Evolutionary conservation across 2,329 filamentous ascomycete species (phyloP).

Genomic region (Botrytis galanthina): DNA sequence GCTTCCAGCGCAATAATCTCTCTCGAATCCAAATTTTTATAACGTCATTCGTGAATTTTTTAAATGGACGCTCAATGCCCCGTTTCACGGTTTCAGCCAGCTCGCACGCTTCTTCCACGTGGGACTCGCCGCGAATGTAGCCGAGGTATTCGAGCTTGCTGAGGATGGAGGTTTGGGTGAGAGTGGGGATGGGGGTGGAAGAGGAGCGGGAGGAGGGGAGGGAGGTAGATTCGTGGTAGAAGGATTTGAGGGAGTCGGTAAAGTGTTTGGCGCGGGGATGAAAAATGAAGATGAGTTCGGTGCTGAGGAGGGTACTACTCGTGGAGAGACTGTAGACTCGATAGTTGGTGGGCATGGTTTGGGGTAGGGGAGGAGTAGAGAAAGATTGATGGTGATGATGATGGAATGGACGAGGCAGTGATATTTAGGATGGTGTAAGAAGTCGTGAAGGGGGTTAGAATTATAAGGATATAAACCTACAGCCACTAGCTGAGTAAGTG

Average conservation of each 20-base stretch:
- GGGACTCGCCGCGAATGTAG: background rate
- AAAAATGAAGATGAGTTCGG: background rate
- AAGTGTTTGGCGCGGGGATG: background rate
- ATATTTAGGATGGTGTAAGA: background rate
- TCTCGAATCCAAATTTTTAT: background rate
- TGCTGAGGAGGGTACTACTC: background rate
- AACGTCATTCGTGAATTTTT: background rate
- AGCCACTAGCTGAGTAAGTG: background rate
- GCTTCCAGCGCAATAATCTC: background rate
- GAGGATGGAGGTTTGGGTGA: no score
- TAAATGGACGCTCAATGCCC: background rate
- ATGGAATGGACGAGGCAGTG: background rate
- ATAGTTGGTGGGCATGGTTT: background rate
- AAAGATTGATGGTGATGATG: background rate
- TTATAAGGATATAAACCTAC: background rate
- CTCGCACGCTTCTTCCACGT: background rate
- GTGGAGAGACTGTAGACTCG: background rate
- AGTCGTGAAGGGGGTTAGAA: background rate
- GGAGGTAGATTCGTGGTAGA: background rate
- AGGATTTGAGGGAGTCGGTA: background rate
- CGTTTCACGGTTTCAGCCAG: background rate
- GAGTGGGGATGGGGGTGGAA: background rate
- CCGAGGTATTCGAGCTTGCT: background rate
- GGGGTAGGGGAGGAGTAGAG: background rate
- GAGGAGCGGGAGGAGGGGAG: background rate